These are phyloP conservation scores for Ambrosia artemisiifolia DNA, from an alignment of 129 eudicot species.

Conservation along the genomic window DNA sequence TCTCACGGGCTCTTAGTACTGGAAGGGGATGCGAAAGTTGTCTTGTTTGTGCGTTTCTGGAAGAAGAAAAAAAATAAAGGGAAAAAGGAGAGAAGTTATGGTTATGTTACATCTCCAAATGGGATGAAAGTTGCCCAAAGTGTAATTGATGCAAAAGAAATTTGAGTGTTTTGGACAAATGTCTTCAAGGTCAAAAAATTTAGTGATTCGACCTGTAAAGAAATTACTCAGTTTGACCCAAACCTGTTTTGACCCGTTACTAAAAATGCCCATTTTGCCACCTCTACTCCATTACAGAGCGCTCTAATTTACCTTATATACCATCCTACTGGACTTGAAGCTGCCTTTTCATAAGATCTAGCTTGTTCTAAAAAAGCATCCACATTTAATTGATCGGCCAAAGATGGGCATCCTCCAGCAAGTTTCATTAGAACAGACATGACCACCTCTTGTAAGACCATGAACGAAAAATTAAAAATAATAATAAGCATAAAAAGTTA, in stretches of 20 bases:
- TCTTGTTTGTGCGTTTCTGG: constrained; percentile 96
- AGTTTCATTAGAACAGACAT: constrained; percentile 94
- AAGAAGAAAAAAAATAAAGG: background rate
- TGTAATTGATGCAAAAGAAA: background rate
- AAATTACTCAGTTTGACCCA: background rate
- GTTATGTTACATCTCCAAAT: background rate
- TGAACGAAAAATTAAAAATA: constrained; percentile 11
- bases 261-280: background rate
- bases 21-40: constrained; percentile 99
- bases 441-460: constrained; percentile 94
- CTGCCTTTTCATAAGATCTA: constrained; percentile 91
- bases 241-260: background rate
- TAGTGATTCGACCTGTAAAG: background rate
- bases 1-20: constrained; percentile 95
- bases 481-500: background rate
- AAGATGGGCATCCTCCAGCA: constrained; percentile 96
- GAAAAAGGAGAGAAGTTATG: background rate
- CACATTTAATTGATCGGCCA: constrained; percentile 94
- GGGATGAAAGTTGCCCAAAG: background rate
- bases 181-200: background rate
- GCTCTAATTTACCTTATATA: constrained; percentile 60
- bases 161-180: background rate
- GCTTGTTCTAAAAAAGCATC: constrained; percentile 99
- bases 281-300: background rate
- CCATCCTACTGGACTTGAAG: constrained; percentile 95